Percentiles rank a stretch among this genome's conserved stretches.
Evolutionary conservation across 2,329 filamentous ascomycete species (phyloP).

Genomic region (Apiospora kogelbergensis): DNA sequence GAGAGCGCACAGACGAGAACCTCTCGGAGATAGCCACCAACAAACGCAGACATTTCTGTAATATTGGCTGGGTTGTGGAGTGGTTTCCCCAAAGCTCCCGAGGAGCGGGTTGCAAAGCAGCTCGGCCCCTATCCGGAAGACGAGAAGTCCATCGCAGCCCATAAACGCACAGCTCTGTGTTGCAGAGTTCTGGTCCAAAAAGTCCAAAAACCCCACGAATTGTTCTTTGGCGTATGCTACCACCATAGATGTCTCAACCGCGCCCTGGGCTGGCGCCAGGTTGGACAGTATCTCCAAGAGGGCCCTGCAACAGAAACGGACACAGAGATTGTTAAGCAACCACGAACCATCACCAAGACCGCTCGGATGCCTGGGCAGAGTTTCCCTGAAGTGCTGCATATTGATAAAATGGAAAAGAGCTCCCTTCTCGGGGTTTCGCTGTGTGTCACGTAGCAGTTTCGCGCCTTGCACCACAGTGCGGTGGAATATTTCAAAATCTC

Average conservation of each 20-base stretch:
- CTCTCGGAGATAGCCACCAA: neutral
- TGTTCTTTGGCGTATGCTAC: neutral
- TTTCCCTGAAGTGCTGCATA: neutral
- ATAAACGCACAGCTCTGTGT: neutral
- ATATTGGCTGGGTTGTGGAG: neutral
- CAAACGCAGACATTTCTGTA: neutral
- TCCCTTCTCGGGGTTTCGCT: neutral
- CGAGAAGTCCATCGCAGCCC: neutral
- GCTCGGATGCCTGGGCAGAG: neutral
- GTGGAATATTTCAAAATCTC: neutral
- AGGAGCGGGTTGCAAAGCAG: neutral
- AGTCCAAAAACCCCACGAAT: neutral
- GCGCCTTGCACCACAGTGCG: neutral
- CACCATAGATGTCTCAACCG: neutral
- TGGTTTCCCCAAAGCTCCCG: neutral
- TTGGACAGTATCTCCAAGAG: neutral
- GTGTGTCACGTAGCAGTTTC: neutral
- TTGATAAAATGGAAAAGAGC: neutral
- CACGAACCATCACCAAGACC: neutral
- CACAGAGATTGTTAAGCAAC: neutral
- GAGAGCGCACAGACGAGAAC: neutral
- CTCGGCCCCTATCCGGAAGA: neutral
- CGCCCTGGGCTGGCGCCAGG: neutral
- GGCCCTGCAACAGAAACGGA: neutral
- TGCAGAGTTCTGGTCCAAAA: neutral